Evolutionary conservation across 1,284 basidiomycete genomes (phyloP).

Genomic region (Ceratobasidium sp.): DNA sequence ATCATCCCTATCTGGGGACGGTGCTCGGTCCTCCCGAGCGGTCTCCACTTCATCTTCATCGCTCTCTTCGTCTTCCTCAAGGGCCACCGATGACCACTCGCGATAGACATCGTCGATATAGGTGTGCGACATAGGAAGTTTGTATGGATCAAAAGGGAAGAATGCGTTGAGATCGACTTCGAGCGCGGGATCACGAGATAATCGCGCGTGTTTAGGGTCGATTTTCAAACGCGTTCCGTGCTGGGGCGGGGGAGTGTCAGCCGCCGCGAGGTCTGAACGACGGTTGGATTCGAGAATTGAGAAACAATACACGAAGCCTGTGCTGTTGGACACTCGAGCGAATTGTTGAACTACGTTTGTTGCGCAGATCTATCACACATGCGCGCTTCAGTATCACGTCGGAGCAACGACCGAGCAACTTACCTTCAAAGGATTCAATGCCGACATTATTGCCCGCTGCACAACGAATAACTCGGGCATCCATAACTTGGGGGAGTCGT

Average conservation of each 20-base stretch:
- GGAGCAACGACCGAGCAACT: constrained; percentile 41
- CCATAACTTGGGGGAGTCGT: constrained; percentile 66
- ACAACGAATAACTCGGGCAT: constrained; percentile 81
- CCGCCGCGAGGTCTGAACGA: constrained; percentile 50
- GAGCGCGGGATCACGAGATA: constrained; percentile 35
- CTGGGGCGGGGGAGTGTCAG: constrained; percentile 16
- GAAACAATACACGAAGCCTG: constrained; percentile 94
- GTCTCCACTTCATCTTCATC: constrained; percentile 59
- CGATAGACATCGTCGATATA: constrained; percentile 76
- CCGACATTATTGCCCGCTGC: constrained; percentile 80
- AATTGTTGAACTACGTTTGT: constrained; percentile 92
- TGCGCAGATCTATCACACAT: constrained; percentile 75
- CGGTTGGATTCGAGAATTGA: constrained; percentile 89
- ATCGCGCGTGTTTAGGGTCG: constrained; percentile 28
- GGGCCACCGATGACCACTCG: constrained; percentile 78
- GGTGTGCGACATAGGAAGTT: constrained; percentile 73
- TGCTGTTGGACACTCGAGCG: constrained; percentile 89
- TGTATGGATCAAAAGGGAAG: constrained; percentile 99
- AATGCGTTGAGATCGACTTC: constrained; percentile 83
- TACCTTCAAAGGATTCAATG: constrained; percentile 91
- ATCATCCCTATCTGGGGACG: neutral
- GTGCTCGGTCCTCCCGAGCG: constrained; percentile 9
- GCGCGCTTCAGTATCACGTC: neutral
- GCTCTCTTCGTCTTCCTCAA: constrained; percentile 71
- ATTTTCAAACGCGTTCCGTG: constrained; percentile 33